phyloP scores from a whole-genome alignment of 805 yeast species.

The Saturnispora serradocipensis region DNA sequence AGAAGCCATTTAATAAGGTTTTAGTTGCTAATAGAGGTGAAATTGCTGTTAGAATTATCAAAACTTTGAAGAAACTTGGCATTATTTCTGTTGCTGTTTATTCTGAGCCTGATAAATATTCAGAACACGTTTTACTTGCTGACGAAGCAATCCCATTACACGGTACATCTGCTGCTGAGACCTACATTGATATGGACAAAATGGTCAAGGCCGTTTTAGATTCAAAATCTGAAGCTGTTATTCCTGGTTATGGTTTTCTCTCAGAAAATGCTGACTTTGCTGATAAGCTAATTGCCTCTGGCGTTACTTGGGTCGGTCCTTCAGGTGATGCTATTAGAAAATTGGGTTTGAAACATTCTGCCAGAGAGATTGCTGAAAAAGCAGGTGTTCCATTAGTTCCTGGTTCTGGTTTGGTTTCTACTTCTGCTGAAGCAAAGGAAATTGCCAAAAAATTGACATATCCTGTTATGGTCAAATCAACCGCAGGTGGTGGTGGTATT shows the following conservation, averaged over 20 bases:
- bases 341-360: slow-evolving; percentile 92
- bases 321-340: slow-evolving; percentile 86
- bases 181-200: slow-evolving; percentile 79
- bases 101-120: slow-evolving; percentile 82
- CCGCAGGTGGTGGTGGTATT: slow-evolving; percentile 99
- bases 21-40: slow-evolving; percentile 96
- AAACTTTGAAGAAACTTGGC: slow-evolving; percentile 71
- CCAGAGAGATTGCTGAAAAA: slow-evolving; percentile 80
- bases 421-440: slow-evolving; percentile 63
- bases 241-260: slow-evolving; percentile 95
- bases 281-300: slow-evolving; percentile 74
- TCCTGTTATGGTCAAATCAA: slow-evolving; percentile 93
- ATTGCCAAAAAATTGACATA: slow-evolving; percentile 70
- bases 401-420: slow-evolving; percentile 78
- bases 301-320: slow-evolving; percentile 93
- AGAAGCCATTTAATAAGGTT: slow-evolving; percentile 71
- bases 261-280: slow-evolving; percentile 96
- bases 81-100: slow-evolving; percentile 81
- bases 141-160: slow-evolving; percentile 73
- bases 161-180: slow-evolving; percentile 83
- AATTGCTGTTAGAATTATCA: slow-evolving; percentile 90
- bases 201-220: slow-evolving; percentile 77
- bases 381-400: slow-evolving; percentile 98
- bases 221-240: slow-evolving; percentile 85
- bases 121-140: slow-evolving; percentile 78